phyloP scores from a whole-genome alignment of 441 rosid species.

The Biscutella laevigata region DNA sequence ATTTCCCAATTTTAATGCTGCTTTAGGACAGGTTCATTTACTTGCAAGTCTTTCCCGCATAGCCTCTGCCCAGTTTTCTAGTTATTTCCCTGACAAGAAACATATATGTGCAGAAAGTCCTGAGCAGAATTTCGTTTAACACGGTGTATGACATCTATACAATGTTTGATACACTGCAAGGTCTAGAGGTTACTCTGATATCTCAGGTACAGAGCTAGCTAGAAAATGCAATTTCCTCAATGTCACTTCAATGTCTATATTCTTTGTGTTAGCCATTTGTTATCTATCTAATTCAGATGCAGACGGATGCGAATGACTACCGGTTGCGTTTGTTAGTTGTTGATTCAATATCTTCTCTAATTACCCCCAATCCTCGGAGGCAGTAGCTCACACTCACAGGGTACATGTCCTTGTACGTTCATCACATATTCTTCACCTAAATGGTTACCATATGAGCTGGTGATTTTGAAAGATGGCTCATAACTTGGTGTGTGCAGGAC shows the following conservation, averaged over 20 bases:
- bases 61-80: neutral
- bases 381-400: slow-evolving; percentile 55
- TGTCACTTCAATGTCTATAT: neutral
- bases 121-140: slow-evolving; percentile 27
- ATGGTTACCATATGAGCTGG: neutral
- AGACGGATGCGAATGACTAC: slow-evolving; percentile 34
- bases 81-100: slow-evolving; percentile 1
- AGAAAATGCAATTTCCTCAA: slow-evolving; percentile 9
- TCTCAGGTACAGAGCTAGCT: slow-evolving; percentile 22
- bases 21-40: slow-evolving; percentile 29
- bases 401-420: slow-evolving; percentile 35
- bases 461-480: neutral
- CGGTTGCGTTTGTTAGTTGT: slow-evolving; percentile 42
- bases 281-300: slow-evolving; percentile 17
- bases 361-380: slow-evolving; percentile 71
- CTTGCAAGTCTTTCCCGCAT: neutral
- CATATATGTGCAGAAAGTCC: slow-evolving; percentile 10
- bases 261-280: slow-evolving; percentile 1
- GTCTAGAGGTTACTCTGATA: slow-evolving; percentile 17
- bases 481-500: slow-evolving; percentile 39
- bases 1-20: slow-evolving; percentile 38
- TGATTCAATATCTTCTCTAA: slow-evolving; percentile 67
- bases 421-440: neutral
- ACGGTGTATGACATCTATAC: slow-evolving; percentile 25
- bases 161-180: slow-evolving; percentile 27